A percentile compares a stretch with the other conserved stretches of the same genome.
Conservation (phyloP, 805 yeast species). For the Lipomyces oligophaga region DNA sequence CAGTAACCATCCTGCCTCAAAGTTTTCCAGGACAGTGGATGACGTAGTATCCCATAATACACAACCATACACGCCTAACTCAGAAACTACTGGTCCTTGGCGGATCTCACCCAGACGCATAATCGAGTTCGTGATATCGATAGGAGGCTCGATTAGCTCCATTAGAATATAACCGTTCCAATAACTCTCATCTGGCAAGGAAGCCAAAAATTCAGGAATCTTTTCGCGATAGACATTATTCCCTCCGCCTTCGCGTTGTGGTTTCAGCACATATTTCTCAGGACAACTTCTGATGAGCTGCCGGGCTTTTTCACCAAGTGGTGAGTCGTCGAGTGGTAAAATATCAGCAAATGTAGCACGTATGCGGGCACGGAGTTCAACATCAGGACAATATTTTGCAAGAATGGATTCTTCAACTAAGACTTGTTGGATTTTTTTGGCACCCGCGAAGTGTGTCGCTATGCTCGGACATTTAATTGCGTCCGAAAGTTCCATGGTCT, state of each 20-base stretch:
- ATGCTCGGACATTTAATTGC: conserved; percentile 93
- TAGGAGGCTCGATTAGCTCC: conserved; percentile 84
- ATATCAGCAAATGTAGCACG: conserved; percentile 72
- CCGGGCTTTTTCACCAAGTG: conserved; percentile 26
- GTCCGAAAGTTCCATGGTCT: conserved; percentile 61
- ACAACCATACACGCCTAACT: conserved; percentile 87
- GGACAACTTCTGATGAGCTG: conserved; percentile 41
- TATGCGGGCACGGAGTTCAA: conserved; percentile 34
- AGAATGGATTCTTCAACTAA: conserved; percentile 57
- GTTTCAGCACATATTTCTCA: conserved; percentile 77
- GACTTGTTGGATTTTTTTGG: conserved; percentile 89
- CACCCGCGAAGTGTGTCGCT: conserved; percentile 84
- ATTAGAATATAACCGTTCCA: conserved; percentile 92
- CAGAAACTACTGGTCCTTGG: conserved; percentile 78
- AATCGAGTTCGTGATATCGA: conserved; percentile 58
- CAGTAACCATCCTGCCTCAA: conserved; percentile 76
- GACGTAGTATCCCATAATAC: conserved; percentile 64
- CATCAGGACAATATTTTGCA: conserved; percentile 44
- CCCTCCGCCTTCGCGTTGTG: conserved; percentile 99
- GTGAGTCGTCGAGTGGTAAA: conserved; percentile 70
- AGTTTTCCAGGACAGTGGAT: conserved; percentile 55
- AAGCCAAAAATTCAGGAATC: conserved; percentile 67
- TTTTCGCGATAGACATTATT: conserved; percentile 85
- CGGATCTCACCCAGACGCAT: conserved; percentile 60
- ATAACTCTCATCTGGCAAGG: conserved; percentile 53